Percentiles rank a stretch among this genome's conserved stretches.
Evolutionary conservation across 2,329 filamentous ascomycete species (phyloP).

Genomic region (Clarireedia monteithiana): DNA sequence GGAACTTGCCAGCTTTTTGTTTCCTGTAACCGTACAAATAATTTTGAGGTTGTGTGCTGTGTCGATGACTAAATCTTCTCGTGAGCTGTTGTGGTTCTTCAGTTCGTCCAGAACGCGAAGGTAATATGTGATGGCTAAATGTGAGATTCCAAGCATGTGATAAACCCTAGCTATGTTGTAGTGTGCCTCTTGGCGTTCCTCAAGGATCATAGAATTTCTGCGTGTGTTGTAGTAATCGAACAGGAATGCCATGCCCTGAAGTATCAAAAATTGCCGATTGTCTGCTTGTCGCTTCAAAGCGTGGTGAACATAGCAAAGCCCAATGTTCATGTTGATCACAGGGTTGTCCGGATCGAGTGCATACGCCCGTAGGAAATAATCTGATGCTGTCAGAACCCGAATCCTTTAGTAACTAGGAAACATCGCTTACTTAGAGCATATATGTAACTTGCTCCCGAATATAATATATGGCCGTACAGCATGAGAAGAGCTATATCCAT

Average conservation of each 20-base stretch:
- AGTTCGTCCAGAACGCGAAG: slow-evolving; percentile 37
- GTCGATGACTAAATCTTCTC: slow-evolving; percentile 57
- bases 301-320: slow-evolving; percentile 79
- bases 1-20: slow-evolving; percentile 49
- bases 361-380: slow-evolving; percentile 76
- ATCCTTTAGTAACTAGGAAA: not conserved
- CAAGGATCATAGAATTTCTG: slow-evolving; percentile 28
- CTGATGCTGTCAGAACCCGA: slow-evolving; percentile 28
- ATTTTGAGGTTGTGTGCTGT: slow-evolving; percentile 68
- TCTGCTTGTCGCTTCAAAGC: slow-evolving; percentile 82
- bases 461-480: slow-evolving; percentile 85
- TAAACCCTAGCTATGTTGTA: slow-evolving; percentile 74
- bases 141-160: slow-evolving; percentile 65
- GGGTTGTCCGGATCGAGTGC: slow-evolving; percentile 69
- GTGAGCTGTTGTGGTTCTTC: slow-evolving; percentile 10
- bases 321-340: slow-evolving; percentile 73
- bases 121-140: slow-evolving; percentile 69
- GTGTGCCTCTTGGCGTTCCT: slow-evolving; percentile 64
- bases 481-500: slow-evolving; percentile 77
- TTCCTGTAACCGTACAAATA: slow-evolving; percentile 57
- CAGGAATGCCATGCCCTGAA: slow-evolving; percentile 79
- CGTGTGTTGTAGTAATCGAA: slow-evolving; percentile 63
- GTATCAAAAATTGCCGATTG: slow-evolving; percentile 80
- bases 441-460: slow-evolving; percentile 73
- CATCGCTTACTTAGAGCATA: slow-evolving; percentile 61